A percentile compares a stretch with the other conserved stretches of the same genome.
Conservation (phyloP, 1,284 basidiomycete genomes). For the Lignosus rhinocerotis region DNA sequence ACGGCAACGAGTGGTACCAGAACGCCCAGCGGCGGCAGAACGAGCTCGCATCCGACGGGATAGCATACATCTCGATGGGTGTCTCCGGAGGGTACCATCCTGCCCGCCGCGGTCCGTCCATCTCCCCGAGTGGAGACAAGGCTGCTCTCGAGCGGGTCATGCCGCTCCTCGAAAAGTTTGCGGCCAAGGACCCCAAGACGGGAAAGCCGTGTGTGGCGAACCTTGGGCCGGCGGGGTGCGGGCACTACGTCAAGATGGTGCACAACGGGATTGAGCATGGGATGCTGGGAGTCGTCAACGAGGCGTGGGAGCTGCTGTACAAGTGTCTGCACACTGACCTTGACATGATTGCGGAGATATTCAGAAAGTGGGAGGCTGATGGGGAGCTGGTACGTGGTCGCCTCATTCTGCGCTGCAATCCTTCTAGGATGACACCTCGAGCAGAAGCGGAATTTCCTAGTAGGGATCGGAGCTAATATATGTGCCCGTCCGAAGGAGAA, state of each 20-base stretch:
- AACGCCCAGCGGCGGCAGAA: slow-evolving; percentile 22
- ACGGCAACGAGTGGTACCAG: slow-evolving; percentile 28
- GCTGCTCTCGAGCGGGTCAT: slow-evolving; percentile 21
- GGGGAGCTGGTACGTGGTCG: slow-evolving; percentile 23
- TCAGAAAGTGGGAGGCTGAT: slow-evolving; percentile 18
- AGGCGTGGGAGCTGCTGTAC: slow-evolving; percentile 27
- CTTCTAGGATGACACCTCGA: not conserved
- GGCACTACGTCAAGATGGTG: slow-evolving; percentile 31
- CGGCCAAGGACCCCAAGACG: slow-evolving; percentile 23
- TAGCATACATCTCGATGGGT: slow-evolving; percentile 27
- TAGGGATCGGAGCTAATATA: slow-evolving; percentile 28
- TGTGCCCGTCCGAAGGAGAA: slow-evolving; percentile 22
- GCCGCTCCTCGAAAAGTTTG: slow-evolving; percentile 21
- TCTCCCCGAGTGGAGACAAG: slow-evolving; percentile 23
- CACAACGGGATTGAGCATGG: slow-evolving; percentile 31
- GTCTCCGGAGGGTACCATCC: slow-evolving; percentile 27
- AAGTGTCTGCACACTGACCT: slow-evolving; percentile 24
- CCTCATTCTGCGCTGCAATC: not conserved
- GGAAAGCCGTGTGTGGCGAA: slow-evolving; percentile 21
- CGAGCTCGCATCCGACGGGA: slow-evolving; percentile 16
- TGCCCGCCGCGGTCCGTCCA: slow-evolving; percentile 25
- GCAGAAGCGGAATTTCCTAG: slow-evolving; percentile 23
- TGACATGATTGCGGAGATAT: slow-evolving; percentile 22
- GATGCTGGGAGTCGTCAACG: slow-evolving; percentile 24
- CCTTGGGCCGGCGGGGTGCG: slow-evolving; percentile 23